A percentile compares a stretch with the other conserved stretches of the same genome.
Conservation (phyloP, 1,284 basidiomycete species). For the Leccinum griseonigrum region DNA sequence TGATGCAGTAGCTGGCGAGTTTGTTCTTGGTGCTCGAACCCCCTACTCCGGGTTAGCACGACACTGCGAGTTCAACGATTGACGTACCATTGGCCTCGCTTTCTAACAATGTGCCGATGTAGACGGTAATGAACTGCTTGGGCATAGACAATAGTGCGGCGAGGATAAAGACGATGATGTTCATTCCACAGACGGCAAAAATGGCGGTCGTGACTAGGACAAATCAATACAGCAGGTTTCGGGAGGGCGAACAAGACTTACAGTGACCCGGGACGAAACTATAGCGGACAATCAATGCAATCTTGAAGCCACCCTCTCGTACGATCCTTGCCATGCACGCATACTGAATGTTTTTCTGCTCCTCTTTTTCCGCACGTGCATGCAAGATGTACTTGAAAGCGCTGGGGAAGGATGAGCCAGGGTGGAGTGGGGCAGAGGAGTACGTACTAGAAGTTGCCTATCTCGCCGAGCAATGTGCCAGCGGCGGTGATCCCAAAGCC, state of each 20-base stretch:
- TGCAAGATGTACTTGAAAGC: conserved; percentile 48
- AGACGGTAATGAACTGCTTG: conserved; percentile 60
- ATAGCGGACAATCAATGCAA: conserved; percentile 56
- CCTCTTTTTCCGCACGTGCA: conserved; percentile 52
- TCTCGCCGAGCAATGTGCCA: conserved; percentile 48
- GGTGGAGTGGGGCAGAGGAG: background rate
- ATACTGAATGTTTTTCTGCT: conserved; percentile 57
- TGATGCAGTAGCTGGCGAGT: conserved; percentile 63
- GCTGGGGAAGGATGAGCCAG: conserved; percentile 20
- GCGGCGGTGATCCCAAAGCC: conserved; percentile 49
- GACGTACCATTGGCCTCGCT: conserved; percentile 23
- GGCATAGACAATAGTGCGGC: conserved; percentile 63
- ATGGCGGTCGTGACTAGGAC: conserved; percentile 54
- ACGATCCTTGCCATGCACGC: conserved; percentile 62
- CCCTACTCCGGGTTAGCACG: conserved; percentile 33
- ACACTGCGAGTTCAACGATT: background rate
- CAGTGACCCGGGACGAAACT: conserved; percentile 65
- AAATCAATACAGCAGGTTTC: background rate
- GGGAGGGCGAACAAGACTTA: conserved; percentile 26
- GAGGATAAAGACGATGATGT: conserved; percentile 52
- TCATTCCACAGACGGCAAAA: conserved; percentile 67
- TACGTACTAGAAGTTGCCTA: conserved; percentile 51
- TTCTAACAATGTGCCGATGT: conserved; percentile 47
- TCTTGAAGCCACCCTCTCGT: conserved; percentile 65
- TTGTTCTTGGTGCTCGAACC: conserved; percentile 43